A percentile compares a stretch with the other conserved stretches of the same genome.
Conservation (phyloP, 257 asterid species). For the Handroanthus guayacan region DNA sequence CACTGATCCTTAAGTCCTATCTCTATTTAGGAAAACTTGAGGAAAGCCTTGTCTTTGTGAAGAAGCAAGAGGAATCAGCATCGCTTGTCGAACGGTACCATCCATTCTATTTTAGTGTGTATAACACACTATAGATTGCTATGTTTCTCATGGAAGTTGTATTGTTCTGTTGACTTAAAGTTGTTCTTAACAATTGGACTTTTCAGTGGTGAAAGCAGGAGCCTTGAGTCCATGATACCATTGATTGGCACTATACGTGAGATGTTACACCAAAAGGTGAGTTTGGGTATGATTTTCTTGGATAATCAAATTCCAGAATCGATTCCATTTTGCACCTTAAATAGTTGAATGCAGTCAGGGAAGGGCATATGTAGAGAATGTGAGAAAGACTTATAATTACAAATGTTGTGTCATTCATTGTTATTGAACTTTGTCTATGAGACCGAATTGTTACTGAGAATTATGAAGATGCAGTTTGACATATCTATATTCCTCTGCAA, state of each 20-base stretch:
- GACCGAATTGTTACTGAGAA: conserved; percentile 20
- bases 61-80: conserved; percentile 72
- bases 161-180: conserved; percentile 32
- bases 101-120: conserved; percentile 23
- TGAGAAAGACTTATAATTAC: neutral
- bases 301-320: neutral
- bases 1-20: conserved; percentile 70
- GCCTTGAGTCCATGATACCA: conserved; percentile 68
- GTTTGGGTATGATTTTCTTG: conserved; percentile 38
- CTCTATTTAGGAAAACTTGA: conserved; percentile 87
- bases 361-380: neutral
- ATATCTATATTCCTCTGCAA: conserved; percentile 12
- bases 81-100: conserved; percentile 57
- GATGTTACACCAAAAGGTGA: conserved; percentile 83
- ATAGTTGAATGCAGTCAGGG: conserved; percentile 4
- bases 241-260: conserved; percentile 71
- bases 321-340: neutral
- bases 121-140: conserved; percentile 11
- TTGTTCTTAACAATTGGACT: conserved; percentile 36
- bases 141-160: conserved; percentile 18
- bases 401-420: neutral
- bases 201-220: conserved; percentile 56
- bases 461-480: conserved; percentile 21
- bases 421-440: conserved; percentile 15
- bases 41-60: conserved; percentile 74